Percentiles rank a stretch among this genome's conserved stretches.
These are phyloP conservation scores for Ascochyta rabiei DNA, from an alignment of 2,329 filamentous ascomycete genomes.

Conservation along the genomic window DNA sequence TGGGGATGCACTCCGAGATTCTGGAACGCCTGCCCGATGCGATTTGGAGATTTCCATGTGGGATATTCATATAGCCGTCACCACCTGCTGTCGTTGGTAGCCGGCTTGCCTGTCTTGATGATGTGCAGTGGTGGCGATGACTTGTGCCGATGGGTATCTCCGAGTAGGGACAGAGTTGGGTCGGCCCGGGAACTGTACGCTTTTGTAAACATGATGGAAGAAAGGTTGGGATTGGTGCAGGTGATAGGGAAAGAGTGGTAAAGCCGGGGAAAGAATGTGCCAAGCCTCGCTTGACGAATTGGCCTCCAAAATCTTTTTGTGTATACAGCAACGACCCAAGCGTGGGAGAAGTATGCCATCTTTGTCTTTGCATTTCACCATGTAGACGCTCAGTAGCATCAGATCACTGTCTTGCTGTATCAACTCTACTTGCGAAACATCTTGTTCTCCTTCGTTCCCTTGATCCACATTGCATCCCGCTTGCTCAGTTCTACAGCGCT, in stretches of 20 bases:
- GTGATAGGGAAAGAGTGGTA: background rate
- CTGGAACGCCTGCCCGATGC: background rate
- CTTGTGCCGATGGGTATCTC: background rate
- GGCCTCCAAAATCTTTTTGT: no score
- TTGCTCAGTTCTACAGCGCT: constrained; percentile 39
- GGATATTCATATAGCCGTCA: constrained; percentile 7
- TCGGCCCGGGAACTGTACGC: background rate
- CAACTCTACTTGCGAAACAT: constrained; percentile 4
- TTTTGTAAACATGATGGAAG: background rate
- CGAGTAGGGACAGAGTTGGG: background rate
- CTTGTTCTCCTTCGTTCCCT: constrained; percentile 28
- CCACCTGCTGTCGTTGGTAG: background rate
- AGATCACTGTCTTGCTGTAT: no score
- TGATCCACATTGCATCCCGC: constrained; percentile 42
- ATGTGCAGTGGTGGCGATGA: background rate
- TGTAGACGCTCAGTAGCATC: background rate
- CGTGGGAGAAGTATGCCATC: background rate
- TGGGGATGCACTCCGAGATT: constrained; percentile 3
- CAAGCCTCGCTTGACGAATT: no score
- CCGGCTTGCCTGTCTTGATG: background rate
- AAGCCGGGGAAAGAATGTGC: no score
- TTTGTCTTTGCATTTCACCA: background rate
- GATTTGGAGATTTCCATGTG: background rate
- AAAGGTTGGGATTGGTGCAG: no score
- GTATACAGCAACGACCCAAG: no score